Conservation (phyloP, 139 green algal genomes). For the Micractinium sp. region DNA sequence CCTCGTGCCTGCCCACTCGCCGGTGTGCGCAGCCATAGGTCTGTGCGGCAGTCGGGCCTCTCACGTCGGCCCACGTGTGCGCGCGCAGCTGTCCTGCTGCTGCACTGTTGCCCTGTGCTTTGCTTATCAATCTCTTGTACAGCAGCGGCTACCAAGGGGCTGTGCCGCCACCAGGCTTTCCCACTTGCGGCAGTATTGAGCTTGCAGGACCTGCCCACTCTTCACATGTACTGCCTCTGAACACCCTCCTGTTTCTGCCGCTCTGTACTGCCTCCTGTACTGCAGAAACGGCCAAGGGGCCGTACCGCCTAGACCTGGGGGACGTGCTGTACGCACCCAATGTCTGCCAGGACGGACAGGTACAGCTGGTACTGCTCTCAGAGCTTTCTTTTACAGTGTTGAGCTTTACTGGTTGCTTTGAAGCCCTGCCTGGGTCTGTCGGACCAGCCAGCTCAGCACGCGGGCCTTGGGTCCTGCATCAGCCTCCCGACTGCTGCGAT, state of each 20-base stretch:
- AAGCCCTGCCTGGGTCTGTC: too few species aligned
- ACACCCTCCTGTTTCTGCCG: not conserved
- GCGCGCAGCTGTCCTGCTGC: too few species aligned
- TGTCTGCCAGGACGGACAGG: slow-evolving; percentile 57
- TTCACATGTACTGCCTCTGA: not conserved
- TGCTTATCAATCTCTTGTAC: too few species aligned
- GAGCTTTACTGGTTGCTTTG: not conserved
- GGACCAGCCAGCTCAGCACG: too few species aligned
- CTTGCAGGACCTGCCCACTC: not conserved
- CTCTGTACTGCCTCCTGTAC: not conserved
- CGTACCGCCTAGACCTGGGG: slow-evolving; percentile 68
- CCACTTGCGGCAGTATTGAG: too few species aligned
- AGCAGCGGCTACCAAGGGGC: not conserved
- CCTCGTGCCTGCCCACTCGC: too few species aligned
- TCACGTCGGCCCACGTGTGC: too few species aligned
- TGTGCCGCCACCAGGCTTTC: not conserved
- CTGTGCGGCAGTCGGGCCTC: not conserved
- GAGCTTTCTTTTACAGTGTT: not conserved
- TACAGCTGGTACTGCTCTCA: not conserved
- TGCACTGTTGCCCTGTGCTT: too few species aligned
- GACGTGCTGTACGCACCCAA: slow-evolving; percentile 77
- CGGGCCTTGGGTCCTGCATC: too few species aligned
- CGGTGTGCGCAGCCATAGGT: not conserved
- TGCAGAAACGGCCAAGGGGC: slow-evolving; percentile 49
- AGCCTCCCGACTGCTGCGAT: too few species aligned